Base-by-base conservation (phyloP, 164 flowering plant species). In the Magnolia changhungtana region DNA sequence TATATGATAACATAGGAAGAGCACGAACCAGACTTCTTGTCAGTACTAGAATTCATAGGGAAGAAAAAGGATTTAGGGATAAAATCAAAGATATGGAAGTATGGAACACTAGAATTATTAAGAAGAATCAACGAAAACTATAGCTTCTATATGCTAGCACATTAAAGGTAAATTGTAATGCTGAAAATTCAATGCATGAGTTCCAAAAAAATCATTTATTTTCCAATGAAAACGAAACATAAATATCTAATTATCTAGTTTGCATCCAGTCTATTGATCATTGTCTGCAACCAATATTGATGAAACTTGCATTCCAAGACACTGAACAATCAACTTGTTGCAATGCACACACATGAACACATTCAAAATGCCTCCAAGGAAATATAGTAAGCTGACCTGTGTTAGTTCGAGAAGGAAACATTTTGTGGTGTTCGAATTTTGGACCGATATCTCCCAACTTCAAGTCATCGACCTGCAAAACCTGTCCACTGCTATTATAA, bases 331-430 rank as follows among this genome's bases (percentile, higher is more conserved):
- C 18, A 16, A 55, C 61, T 55, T 16, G 18, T 16, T 16, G 13
- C 61, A 8, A 8, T 55, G 61, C 61, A 55, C 3, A 72, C 7
- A 8, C 10, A 72, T 21, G 18, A 29, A 4, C 50, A 73, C 64
- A 63, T 27, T 19, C 0, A 29, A 23, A 65, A 9, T 9, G 13
- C 52, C 66, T 27, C 66, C 3, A 49, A 52, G 45, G 72, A 72
- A 59, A 52, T 21, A 49, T 10, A 63, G 8, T 49, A 19, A 73
- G 74, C 87, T 78, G 63, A 94, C 99, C 98, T 84, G 99, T 96
- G 84, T 96, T 96, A 37, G 94, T 94, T 79, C 97, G 89, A 55
- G 99, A 90, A 19, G 99, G 98, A 80, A 94, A 94, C 85, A 90
- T 75, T 64, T 73, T 77, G 80, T 94, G 97, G 76, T 93, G 87